These are phyloP conservation scores for Ustilago bromivora DNA, from an alignment of 1,284 basidiomycete species.

Conservation along the genomic window DNA sequence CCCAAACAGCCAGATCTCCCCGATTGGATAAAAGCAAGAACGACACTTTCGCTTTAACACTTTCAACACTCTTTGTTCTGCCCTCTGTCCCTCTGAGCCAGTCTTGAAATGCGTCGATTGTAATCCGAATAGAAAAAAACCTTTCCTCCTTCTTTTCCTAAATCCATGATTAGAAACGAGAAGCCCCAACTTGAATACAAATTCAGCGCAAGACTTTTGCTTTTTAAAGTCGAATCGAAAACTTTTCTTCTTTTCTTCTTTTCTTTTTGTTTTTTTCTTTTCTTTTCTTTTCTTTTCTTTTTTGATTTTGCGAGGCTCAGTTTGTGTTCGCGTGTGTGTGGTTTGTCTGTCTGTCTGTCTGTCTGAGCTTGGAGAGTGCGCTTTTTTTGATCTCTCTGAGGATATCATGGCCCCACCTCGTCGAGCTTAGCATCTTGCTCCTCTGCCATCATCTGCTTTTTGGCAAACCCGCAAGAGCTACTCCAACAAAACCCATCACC, in stretches of 20 bases:
- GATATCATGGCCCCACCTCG: conserved; percentile 22
- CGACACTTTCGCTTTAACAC: too few species aligned
- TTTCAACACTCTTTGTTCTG: too few species aligned
- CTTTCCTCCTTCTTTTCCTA: too few species aligned
- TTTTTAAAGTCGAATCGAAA: conserved; percentile 5
- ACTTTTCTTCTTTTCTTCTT: conserved; percentile 28
- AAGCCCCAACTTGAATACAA: neutral
- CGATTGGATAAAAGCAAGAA: too few species aligned
- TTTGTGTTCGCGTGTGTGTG: neutral
- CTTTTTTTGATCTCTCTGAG: neutral
- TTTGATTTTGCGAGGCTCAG: neutral
- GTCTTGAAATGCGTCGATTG: too few species aligned
- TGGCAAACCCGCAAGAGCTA: conserved; percentile 29
- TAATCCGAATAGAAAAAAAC: neutral
- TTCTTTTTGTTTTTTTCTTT: neutral
- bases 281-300: conserved; percentile 1
- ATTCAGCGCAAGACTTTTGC: neutral
- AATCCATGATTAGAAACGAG: neutral
- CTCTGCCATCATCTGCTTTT: conserved; percentile 48
- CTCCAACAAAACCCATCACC: conserved; percentile 10
- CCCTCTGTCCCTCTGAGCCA: too few species aligned
- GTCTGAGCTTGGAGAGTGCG: too few species aligned
- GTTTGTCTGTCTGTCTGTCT: neutral
- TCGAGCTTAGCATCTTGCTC: conserved; percentile 17
- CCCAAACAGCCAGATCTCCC: too few species aligned